Percentiles rank a stretch among this genome's conserved stretches.
Conservation (phyloP, 805 yeast species). For the Wickerhamia fluorescens region DNA sequence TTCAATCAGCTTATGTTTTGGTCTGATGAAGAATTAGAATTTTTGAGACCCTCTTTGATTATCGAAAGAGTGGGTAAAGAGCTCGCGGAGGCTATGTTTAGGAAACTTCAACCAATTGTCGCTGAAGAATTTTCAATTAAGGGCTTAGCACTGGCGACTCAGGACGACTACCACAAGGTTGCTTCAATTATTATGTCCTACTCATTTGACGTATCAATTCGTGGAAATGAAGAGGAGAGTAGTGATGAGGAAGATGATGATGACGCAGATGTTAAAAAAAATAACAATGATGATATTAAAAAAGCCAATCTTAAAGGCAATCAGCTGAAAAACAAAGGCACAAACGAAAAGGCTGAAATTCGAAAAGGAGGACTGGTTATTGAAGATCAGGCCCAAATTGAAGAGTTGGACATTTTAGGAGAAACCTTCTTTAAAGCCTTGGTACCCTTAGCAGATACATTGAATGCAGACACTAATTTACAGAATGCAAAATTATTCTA, state of each 20-base stretch:
- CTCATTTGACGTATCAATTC: conserved; percentile 72
- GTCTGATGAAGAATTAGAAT: conserved; percentile 51
- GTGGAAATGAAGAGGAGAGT: conserved; percentile 19
- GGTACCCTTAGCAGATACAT: conserved; percentile 89
- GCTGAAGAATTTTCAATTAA: conserved; percentile 29
- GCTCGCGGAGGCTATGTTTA: conserved; percentile 56
- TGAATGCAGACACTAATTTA: conserved; percentile 75
- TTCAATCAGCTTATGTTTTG: conserved; percentile 77
- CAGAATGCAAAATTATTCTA: conserved; percentile 70
- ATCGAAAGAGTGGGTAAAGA: conserved; percentile 63
- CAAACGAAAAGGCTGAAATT: conserved; percentile 1
- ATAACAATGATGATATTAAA: conserved; percentile 13
- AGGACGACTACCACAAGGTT: conserved; percentile 58
- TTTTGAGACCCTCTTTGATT: conserved; percentile 64
- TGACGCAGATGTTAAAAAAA: conserved; percentile 18
- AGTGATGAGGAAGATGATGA: conserved; percentile 26
- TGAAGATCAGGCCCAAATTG: conserved; percentile 4
- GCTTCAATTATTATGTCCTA: conserved; percentile 85
- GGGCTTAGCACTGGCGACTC: conserved; percentile 24
- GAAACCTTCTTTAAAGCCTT: conserved; percentile 52
- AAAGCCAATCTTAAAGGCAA: conserved; percentile 5
- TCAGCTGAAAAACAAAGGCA: neutral
- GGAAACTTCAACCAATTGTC: conserved; percentile 33
- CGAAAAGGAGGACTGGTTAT: no score
- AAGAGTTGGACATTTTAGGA: conserved; percentile 4